phyloP scores from a whole-genome alignment of 164 flowering plant species.

The Aristolochia californica region DNA sequence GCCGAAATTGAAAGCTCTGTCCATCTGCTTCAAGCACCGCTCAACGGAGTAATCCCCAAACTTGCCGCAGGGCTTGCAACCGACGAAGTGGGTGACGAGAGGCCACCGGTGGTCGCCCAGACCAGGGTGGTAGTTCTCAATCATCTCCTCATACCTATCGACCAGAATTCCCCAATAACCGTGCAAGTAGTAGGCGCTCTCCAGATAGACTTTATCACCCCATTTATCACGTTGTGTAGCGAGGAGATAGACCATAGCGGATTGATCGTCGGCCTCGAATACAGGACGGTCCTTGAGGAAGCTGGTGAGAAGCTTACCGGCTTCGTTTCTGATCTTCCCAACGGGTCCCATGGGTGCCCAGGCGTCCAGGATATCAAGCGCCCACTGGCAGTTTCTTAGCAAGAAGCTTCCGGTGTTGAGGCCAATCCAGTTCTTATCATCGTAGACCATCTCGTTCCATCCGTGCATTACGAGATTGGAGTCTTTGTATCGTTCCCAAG shows the following conservation, averaged over 20 bases:
- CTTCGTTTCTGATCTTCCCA: constrained; percentile 52
- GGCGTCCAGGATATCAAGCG: constrained; percentile 52
- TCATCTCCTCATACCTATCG: constrained; percentile 67
- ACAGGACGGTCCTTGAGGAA: constrained; percentile 56
- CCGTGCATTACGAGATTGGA: constrained; percentile 67
- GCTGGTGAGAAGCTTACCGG: constrained; percentile 49
- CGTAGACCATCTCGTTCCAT: constrained; percentile 72
- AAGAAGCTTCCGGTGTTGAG: constrained; percentile 71
- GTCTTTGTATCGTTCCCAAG: constrained; percentile 70
- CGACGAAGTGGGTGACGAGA: constrained; percentile 71
- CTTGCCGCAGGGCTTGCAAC: constrained; percentile 77
- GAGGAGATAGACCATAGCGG: constrained; percentile 69
- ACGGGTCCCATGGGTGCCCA: constrained; percentile 85
- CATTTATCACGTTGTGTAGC: constrained; percentile 47
- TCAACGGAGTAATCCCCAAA: constrained; percentile 68
- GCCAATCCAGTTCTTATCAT: constrained; percentile 75
- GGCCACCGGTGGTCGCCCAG: constrained; percentile 81
- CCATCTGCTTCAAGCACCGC: constrained; percentile 80
- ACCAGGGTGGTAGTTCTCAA: constrained; percentile 65
- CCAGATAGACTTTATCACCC: constrained; percentile 67
- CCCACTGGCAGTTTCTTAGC: constrained; percentile 62
- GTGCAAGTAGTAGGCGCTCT: constrained; percentile 52
- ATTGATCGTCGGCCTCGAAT: constrained; percentile 75
- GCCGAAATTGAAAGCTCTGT: constrained; percentile 67
- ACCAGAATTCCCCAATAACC: constrained; percentile 84